A percentile compares a stretch with the other conserved stretches of the same genome.
Conservation (phyloP, 768 basidiomycete species). For the Obba rivulosa region DNA sequence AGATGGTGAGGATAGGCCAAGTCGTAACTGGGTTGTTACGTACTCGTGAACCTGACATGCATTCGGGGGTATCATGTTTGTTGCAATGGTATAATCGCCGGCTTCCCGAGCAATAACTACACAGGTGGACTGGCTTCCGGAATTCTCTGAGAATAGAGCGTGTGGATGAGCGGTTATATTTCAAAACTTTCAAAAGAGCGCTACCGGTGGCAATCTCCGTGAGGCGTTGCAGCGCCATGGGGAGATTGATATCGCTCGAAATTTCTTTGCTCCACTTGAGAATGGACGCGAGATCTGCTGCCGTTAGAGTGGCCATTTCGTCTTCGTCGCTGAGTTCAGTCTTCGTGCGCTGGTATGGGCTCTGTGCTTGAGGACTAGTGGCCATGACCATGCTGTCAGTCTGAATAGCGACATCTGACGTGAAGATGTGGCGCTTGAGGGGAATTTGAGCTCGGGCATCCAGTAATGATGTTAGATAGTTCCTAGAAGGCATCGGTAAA, state of each 20-base stretch:
- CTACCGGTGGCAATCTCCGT: conserved; percentile 69
- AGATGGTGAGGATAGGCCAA: background rate
- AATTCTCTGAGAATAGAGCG: conserved; percentile 40
- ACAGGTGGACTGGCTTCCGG: conserved; percentile 61
- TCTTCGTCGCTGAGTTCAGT: conserved; percentile 42
- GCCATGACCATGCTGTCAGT: conserved; percentile 37
- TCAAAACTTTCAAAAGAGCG: conserved; percentile 1
- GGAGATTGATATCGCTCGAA: conserved; percentile 66
- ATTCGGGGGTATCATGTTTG: conserved; percentile 55
- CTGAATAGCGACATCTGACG: conserved; percentile 59
- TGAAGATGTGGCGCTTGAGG: conserved; percentile 50
- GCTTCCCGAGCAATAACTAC: conserved; percentile 66
- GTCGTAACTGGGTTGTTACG: conserved; percentile 17
- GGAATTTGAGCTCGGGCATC: conserved; percentile 41
- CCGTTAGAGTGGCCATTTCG: conserved; percentile 48
- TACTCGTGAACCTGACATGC: conserved; percentile 67
- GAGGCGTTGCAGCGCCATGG: conserved; percentile 57
- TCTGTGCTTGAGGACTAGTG: conserved; percentile 20
- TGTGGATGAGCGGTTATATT: background rate
- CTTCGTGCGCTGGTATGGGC: conserved; percentile 26
- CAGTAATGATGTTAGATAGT: conserved; percentile 42
- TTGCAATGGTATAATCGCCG: conserved; percentile 67
- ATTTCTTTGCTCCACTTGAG: conserved; percentile 74
- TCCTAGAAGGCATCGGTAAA: conserved; percentile 26
- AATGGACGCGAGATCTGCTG: conserved; percentile 61